Evolutionary conservation across 768 basidiomycete species (phyloP).

Genomic region (Suillus cothurnatus): DNA sequence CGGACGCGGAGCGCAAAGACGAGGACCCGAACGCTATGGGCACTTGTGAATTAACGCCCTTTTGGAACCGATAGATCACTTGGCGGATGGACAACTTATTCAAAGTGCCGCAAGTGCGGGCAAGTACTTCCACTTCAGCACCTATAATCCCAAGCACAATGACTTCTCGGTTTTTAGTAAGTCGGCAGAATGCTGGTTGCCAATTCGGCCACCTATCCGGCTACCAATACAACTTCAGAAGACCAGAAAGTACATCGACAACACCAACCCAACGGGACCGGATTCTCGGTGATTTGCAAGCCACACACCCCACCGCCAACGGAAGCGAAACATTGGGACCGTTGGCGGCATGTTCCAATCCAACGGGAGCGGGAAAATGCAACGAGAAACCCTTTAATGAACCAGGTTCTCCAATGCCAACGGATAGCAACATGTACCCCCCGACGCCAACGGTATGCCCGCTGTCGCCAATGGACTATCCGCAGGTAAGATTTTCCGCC

Average conservation of each 20-base stretch:
- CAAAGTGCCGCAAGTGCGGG: neutral
- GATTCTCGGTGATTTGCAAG: neutral
- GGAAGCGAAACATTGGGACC: neutral
- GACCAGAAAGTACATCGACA: neutral
- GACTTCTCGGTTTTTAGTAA: too few relatives aligned
- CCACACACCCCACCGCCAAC: neutral
- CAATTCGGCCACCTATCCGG: neutral
- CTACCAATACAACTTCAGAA: neutral
- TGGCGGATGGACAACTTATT: neutral
- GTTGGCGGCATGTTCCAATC: too few relatives aligned
- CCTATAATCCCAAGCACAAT: neutral
- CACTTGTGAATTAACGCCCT: neutral
- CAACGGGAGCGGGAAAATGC: neutral
- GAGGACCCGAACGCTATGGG: neutral
- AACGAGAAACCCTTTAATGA: neutral
- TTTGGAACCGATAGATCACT: neutral
- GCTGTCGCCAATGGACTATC: neutral
- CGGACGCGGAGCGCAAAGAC: neutral
- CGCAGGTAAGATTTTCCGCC: neutral
- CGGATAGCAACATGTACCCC: neutral
- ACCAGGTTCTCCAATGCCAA: neutral
- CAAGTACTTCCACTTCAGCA: neutral
- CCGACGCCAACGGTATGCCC: neutral
- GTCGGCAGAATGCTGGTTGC: neutral
- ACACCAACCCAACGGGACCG: neutral